Base-by-base conservation (phyloP, 805 yeast genomes). In the Naumovozyma dairenensis region DNA sequence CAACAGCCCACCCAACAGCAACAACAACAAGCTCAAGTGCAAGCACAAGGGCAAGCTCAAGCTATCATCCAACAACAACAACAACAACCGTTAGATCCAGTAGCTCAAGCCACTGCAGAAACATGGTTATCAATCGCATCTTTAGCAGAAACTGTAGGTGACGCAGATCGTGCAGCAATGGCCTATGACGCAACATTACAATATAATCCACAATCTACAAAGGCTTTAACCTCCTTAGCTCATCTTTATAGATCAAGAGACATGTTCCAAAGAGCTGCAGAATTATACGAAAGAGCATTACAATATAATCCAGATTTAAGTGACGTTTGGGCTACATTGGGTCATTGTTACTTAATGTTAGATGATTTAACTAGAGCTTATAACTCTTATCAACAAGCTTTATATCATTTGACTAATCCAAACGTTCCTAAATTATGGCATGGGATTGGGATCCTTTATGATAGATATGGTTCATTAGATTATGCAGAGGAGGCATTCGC, bases 401-500 rank as follows among this genome's bases (percentile, higher is more conserved):
- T 92, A 31, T 81, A 83, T 59, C 92, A 85, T 56, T 63, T 87
- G 53, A 84, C 82, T 43, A 89, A 92, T 52, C 93, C 96, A 30
- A 84, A 85, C 46, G 96, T 87, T 35, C 97, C 97, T 36, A 86
- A 86, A 55, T 71, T 92, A 46, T 92, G 98, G 98, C 96, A 92
- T 60, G 98, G 98, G 0, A 89, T 92, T 44, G 98, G 98, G 22
- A 92, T 92, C 38, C 68, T 92, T 40, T 92, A 92, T 58, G 98
- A 92, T 59, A 69, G 98, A 34, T 92, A 92, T 57, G 98, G 97
- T 18, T 82, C 94, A 4, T 64, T 89, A 43, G 97, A 89, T 62
- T 92, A 89, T 51, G 98, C 98, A 3, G 98, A 92, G 59, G 98
- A 92, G 60, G 97, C 98, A 4, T 89, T 92, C 63, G 93, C 93